Conservation (phyloP, 805 yeast genomes). For the Saturnispora bothae region DNA sequence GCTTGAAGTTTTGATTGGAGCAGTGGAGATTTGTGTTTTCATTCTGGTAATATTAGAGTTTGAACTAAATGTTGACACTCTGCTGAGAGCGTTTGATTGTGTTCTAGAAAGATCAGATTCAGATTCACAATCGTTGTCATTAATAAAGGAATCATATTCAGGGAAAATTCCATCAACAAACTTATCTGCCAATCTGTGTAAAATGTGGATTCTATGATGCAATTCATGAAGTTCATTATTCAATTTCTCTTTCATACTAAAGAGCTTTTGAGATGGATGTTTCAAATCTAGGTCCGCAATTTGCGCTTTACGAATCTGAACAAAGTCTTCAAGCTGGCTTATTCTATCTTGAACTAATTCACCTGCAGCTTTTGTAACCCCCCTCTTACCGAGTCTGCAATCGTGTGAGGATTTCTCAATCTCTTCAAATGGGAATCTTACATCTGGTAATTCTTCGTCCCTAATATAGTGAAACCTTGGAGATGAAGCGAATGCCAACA, state of each 20-base stretch:
- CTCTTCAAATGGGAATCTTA: constrained; percentile 46
- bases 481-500: constrained; percentile 42
- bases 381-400: constrained; percentile 47
- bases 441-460: constrained; percentile 35
- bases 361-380: constrained; percentile 47
- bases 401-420: constrained; percentile 49
- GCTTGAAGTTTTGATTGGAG: constrained; percentile 26
- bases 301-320: constrained; percentile 22
- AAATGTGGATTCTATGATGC: constrained; percentile 21
- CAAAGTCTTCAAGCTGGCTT: constrained; percentile 30
- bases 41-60: constrained; percentile 13
- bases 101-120: constrained; percentile 12
- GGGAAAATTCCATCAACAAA: constrained; percentile 22
- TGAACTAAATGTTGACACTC: constrained; percentile 9
- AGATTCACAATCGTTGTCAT: constrained; percentile 18
- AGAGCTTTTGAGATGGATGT: constrained; percentile 6
- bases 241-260: constrained; percentile 17
- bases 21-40: constrained; percentile 14
- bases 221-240: constrained; percentile 23
- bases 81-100: constrained; percentile 12
- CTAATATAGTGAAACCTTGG: constrained; percentile 55
- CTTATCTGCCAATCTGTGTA: constrained; percentile 16
- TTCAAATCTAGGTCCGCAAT: constrained; percentile 15
- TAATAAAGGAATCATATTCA: constrained; percentile 17
- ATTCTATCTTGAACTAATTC: constrained; percentile 32